A percentile compares a stretch with the other conserved stretches of the same genome.
These are phyloP conservation scores for Ceriops tagal DNA, from an alignment of 345 rosid genomes.

Conservation along the genomic window DNA sequence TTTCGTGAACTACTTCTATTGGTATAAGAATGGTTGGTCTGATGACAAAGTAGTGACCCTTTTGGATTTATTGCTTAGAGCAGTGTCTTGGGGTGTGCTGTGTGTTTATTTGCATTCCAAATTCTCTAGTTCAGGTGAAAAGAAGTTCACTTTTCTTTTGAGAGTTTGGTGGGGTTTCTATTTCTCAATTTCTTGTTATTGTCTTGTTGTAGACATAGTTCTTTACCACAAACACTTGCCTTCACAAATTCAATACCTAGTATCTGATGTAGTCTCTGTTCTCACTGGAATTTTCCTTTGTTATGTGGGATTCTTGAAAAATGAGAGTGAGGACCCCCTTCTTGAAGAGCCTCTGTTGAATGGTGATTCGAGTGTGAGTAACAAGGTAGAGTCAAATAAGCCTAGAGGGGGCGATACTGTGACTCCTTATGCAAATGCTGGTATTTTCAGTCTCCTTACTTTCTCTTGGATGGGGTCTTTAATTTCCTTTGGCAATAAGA, in stretches of 20 bases:
- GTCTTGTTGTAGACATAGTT: conserved; percentile 50
- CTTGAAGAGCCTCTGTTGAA: conserved; percentile 43
- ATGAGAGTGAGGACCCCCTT: conserved; percentile 25
- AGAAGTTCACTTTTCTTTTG: conserved; percentile 44
- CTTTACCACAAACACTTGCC: conserved; percentile 25
- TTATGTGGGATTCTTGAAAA: conserved; percentile 43
- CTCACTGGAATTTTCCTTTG: conserved; percentile 51
- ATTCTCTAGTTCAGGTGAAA: conserved; percentile 24
- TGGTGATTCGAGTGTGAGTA: conserved; percentile 13
- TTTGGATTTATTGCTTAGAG: conserved; percentile 50
- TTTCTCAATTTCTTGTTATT: conserved; percentile 53
- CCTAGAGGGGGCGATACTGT: conserved; percentile 21
- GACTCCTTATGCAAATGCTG: conserved; percentile 25
- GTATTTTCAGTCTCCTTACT: conserved; percentile 24
- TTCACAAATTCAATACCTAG: conserved; percentile 27
- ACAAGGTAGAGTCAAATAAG: conserved; percentile 14
- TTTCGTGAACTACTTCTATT: conserved; percentile 53
- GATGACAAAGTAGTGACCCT: conserved; percentile 45
- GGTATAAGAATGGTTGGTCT: conserved; percentile 61
- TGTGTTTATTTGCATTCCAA: conserved; percentile 32
- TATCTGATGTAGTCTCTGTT: conserved; percentile 50
- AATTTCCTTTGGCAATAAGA: conserved; percentile 24
- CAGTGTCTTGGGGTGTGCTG: conserved; percentile 63
- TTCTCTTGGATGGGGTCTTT: conserved; percentile 23
- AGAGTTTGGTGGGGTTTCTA: conserved; percentile 73